Conservation (phyloP, 2,329 filamentous ascomycete genomes). For the Colletotrichum spinosum region DNA sequence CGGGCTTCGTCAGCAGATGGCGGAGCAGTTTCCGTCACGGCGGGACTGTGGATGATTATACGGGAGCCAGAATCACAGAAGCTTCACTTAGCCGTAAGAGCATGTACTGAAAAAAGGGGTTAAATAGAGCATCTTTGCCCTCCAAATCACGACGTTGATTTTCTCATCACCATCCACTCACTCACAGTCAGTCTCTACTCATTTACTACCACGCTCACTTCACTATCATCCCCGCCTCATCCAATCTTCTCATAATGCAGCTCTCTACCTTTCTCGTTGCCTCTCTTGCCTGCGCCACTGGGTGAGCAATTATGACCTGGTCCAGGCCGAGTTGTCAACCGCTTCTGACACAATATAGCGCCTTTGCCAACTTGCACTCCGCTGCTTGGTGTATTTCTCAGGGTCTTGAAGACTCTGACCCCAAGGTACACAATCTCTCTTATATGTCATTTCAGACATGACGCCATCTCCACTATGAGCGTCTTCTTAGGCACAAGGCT, state of each 20-base stretch:
- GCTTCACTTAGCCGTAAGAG: neutral
- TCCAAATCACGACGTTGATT: neutral
- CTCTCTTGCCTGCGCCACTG: constrained; percentile 11
- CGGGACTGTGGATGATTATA: neutral
- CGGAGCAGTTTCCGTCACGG: neutral
- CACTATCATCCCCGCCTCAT: constrained; percentile 3
- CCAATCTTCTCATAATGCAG: constrained; percentile 9
- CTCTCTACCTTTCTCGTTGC: constrained; percentile 13
- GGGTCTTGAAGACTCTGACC: constrained; percentile 13
- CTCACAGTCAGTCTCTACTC: neutral
- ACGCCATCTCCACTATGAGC: too few species aligned
- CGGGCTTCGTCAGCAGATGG: constrained; percentile 3
- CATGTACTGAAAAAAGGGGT: neutral
- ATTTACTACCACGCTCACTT: constrained; percentile 10
- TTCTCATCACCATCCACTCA: constrained; percentile 12
- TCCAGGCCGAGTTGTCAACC: neutral
- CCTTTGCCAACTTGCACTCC: constrained; percentile 17
- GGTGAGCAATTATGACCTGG: neutral
- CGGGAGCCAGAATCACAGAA: neutral
- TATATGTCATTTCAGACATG: accelerated
- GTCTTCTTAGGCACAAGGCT: neutral
- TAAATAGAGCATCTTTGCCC: neutral
- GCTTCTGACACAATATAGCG: constrained; percentile 1
- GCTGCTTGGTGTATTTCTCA: constrained; percentile 16
- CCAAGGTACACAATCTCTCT: neutral